phyloP scores from a whole-genome alignment of 805 yeast genomes.

The Metschnikowia dekortorum region DNA sequence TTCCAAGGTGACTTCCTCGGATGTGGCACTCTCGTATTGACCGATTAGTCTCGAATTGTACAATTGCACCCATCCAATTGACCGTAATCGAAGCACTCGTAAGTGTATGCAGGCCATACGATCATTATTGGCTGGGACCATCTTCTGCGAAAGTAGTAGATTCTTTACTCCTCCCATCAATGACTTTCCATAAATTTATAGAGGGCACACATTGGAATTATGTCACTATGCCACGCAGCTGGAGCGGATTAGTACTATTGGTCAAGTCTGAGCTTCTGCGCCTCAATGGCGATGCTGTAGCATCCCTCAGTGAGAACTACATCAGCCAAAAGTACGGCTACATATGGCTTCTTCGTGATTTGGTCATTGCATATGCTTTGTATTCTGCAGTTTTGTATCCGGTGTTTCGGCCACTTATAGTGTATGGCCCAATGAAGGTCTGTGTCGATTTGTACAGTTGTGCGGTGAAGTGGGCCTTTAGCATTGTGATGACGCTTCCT shows the following conservation, averaged over 20 bases:
- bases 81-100: background rate
- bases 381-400: constrained; percentile 7
- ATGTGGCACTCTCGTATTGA: background rate
- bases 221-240: background rate
- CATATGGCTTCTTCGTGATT: constrained; percentile 19
- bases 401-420: constrained; percentile 2
- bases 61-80: background rate
- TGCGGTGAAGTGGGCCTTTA: constrained; percentile 7
- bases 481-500: constrained; percentile 40
- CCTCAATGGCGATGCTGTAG: background rate
- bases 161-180: background rate
- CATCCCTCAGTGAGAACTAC: constrained; percentile 1
- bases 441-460: background rate
- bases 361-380: constrained; percentile 17
- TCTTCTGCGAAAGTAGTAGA: background rate
- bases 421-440: constrained; percentile 14
- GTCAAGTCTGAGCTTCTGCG: background rate
- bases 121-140: background rate
- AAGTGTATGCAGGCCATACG: background rate
- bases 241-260: background rate
- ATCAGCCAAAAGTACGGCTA: constrained; percentile 7
- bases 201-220: background rate
- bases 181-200: background rate
- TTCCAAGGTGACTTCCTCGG: background rate
- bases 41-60: background rate